Evolutionary conservation across 768 basidiomycete species (phyloP).

Genomic region (Calocera viscosa): DNA sequence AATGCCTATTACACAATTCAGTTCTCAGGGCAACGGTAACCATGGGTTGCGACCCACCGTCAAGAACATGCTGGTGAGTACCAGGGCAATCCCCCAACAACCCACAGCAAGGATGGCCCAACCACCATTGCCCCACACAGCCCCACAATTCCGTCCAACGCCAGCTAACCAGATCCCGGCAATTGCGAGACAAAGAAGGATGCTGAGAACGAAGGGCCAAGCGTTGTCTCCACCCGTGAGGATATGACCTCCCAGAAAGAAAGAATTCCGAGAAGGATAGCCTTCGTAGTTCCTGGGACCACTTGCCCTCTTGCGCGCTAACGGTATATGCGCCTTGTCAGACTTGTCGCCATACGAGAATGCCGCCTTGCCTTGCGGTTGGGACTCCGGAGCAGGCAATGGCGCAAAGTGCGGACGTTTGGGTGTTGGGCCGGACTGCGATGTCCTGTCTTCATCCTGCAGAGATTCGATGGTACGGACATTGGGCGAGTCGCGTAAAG

Average conservation of each 20-base stretch:
- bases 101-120: conserved; percentile 57
- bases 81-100: conserved; percentile 47
- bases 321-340: neutral
- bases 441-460: conserved; percentile 1
- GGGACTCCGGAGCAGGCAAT: neutral
- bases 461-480: conserved; percentile 1
- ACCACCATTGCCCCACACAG: conserved; percentile 76
- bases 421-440: neutral
- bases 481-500: neutral
- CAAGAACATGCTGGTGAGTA: conserved; percentile 60
- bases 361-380: neutral
- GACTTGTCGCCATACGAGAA: neutral
- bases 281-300: conserved; percentile 39
- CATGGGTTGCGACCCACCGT: conserved; percentile 41
- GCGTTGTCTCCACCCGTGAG: conserved; percentile 79
- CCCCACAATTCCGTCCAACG: conserved; percentile 64
- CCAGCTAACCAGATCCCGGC: conserved; percentile 60
- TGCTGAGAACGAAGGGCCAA: conserved; percentile 60
- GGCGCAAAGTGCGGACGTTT: neutral
- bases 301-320: neutral
- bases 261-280: conserved; percentile 63
- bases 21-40: conserved; percentile 15
- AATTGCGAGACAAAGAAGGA: conserved; percentile 51
- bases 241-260: conserved; percentile 57
- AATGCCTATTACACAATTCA: conserved; percentile 43